These are phyloP conservation scores for Trametes villosa DNA, from an alignment of 768 basidiomycete genomes.

Conservation along the genomic window DNA sequence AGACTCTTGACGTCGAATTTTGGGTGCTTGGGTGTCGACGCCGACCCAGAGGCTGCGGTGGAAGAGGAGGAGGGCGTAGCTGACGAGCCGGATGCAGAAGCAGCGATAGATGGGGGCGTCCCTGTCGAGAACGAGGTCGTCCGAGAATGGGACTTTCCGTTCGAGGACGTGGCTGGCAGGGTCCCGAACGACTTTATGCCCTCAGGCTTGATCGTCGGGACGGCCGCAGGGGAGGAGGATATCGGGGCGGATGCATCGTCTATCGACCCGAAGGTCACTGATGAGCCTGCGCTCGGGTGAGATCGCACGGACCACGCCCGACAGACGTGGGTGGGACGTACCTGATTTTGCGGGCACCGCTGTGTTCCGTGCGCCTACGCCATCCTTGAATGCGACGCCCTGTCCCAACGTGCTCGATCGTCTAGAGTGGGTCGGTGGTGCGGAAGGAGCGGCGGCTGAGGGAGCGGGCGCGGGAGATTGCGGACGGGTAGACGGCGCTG, in stretches of 20 bases:
- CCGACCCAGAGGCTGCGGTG: constrained; percentile 37
- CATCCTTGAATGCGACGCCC: constrained; percentile 77
- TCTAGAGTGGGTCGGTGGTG: constrained; percentile 64
- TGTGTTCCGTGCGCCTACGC: constrained; percentile 69
- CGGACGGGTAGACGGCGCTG: constrained; percentile 67
- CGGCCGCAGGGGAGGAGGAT: constrained; percentile 80
- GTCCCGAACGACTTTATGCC: constrained; percentile 84
- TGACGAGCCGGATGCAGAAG: constrained; percentile 36
- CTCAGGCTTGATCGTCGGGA: constrained; percentile 65
- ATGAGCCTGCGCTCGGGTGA: constrained; percentile 48
- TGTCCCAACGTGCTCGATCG: constrained; percentile 76
- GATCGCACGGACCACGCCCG: constrained; percentile 8
- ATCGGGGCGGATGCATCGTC: constrained; percentile 77
- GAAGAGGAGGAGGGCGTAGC: constrained; percentile 34
- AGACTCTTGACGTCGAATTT: constrained; percentile 63
- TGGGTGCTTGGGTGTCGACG: constrained; percentile 32
- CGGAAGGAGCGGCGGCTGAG: constrained; percentile 36
- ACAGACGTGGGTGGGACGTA: constrained; percentile 34
- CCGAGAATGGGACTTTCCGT: constrained; percentile 52
- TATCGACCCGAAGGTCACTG: constrained; percentile 90
- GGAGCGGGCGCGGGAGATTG: constrained; percentile 78
- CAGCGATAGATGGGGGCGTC: constrained; percentile 28
- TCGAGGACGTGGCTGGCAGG: constrained; percentile 60
- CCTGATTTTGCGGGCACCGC: constrained; percentile 72
- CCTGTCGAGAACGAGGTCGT: constrained; percentile 43